These are phyloP conservation scores for Sutorius australiensis DNA, from an alignment of 768 basidiomycete genomes.

Conservation along the genomic window DNA sequence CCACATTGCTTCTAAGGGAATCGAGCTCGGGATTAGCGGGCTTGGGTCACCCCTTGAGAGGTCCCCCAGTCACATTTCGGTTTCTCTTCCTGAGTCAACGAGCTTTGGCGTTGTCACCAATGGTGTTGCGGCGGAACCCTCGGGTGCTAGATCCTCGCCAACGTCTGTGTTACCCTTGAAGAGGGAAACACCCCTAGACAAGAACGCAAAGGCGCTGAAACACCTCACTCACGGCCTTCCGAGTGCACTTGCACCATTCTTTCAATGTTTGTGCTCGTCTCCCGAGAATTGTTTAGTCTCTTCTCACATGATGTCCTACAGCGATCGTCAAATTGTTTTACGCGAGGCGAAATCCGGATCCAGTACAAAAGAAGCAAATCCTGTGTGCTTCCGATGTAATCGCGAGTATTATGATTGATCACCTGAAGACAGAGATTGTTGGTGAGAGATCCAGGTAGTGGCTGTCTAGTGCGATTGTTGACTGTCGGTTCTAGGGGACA, in stretches of 20 bases:
- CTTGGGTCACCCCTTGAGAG: conserved; percentile 45
- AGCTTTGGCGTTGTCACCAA: conserved; percentile 30
- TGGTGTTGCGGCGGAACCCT: conserved; percentile 26
- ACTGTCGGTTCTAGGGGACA: conserved; percentile 33
- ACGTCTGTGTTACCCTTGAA: conserved; percentile 31
- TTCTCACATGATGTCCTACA: conserved; percentile 29
- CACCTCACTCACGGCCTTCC: conserved; percentile 80
- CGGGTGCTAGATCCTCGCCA: conserved; percentile 19
- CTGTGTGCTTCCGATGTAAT: conserved; percentile 62
- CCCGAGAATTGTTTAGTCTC: background rate
- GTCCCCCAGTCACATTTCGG: conserved; percentile 42
- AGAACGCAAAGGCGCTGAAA: conserved; percentile 73
- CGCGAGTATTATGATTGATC: conserved; percentile 68
- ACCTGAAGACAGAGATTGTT: conserved; percentile 51
- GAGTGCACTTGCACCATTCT: conserved; percentile 72
- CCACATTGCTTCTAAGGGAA: conserved; percentile 51
- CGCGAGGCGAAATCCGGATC: conserved; percentile 71
- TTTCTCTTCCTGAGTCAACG: conserved; percentile 40
- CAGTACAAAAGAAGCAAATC: conserved; percentile 74
- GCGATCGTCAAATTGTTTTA: conserved; percentile 88
- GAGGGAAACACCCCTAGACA: conserved; percentile 46
- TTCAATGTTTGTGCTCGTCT: conserved; percentile 61
- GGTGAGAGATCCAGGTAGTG: conserved; percentile 40
- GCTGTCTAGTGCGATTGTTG: conserved; percentile 12
- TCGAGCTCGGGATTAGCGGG: conserved; percentile 44